A percentile compares a stretch with the other conserved stretches of the same genome.
Conservation (phyloP, 495 filamentous ascomycete species). For the Penicillium lividum region DNA sequence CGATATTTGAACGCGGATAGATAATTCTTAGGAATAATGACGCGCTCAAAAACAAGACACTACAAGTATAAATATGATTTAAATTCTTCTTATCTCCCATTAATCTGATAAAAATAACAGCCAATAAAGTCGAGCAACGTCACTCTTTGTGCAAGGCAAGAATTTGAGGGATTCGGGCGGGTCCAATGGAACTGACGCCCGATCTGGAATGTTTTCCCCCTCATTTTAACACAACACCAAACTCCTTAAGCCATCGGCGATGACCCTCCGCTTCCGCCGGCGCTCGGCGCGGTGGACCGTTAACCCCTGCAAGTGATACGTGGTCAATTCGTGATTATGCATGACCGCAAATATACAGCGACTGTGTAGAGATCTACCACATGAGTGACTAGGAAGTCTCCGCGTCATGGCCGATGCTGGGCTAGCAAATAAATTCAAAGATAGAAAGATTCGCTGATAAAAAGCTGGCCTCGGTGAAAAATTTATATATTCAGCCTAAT, state of each 20-base stretch:
- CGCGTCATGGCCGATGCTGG: not conserved
- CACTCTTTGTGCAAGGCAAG: not conserved
- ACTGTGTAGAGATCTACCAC: not conserved
- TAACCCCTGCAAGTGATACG: not conserved
- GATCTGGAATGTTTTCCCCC: conserved; percentile 1
- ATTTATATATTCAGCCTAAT: too few relatives aligned
- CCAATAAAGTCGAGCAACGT: not conserved
- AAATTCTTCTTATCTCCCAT: not conserved
- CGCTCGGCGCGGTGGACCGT: conserved; percentile 1
- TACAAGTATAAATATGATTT: not conserved
- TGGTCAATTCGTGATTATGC: not conserved
- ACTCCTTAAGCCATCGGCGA: conserved; percentile 4
- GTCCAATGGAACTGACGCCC: conserved; percentile 1
- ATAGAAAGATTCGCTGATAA: too few relatives aligned
- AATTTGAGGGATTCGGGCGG: not conserved
- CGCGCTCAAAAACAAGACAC: not conserved
- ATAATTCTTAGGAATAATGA: not conserved
- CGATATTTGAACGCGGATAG: not conserved
- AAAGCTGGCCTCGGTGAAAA: too few relatives aligned
- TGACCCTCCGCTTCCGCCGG: conserved; percentile 11
- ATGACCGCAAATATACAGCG: too few relatives aligned
- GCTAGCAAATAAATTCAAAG: not conserved
- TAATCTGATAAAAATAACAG: not conserved
- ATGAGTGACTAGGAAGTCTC: not conserved
- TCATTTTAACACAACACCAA: not conserved